These are phyloP conservation scores for Rhynchospora breviuscula DNA, from an alignment of 176 grass and related monocot species.

Conservation along the genomic window DNA sequence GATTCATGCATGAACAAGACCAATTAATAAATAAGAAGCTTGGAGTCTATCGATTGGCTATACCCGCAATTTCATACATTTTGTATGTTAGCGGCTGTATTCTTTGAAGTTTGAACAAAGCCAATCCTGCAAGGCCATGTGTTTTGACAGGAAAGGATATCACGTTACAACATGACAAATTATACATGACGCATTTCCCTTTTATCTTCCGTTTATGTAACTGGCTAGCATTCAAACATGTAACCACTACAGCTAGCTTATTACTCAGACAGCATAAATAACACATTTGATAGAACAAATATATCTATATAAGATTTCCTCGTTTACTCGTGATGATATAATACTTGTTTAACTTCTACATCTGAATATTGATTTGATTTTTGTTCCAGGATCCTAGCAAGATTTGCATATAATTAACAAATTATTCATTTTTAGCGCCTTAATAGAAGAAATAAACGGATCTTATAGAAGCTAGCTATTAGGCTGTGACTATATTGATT, in stretches of 20 bases:
- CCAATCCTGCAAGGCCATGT: conserved; percentile 2
- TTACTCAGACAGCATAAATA: background rate
- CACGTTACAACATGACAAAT: conserved; percentile 16
- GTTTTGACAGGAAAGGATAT: conserved; percentile 12
- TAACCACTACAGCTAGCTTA: background rate
- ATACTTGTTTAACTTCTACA: background rate
- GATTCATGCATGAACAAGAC: background rate
- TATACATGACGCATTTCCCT: background rate
- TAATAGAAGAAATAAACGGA: too few species aligned
- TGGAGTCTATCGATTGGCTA: background rate
- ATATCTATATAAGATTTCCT: background rate
- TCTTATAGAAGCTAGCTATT: too few species aligned
- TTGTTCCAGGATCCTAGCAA: too few species aligned
- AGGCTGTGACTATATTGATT: too few species aligned
- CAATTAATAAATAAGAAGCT: background rate
- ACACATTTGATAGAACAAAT: background rate
- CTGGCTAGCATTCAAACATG: background rate
- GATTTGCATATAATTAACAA: too few species aligned
- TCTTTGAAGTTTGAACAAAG: background rate
- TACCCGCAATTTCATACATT: background rate
- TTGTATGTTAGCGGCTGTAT: conserved; percentile 10
- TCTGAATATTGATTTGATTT: too few species aligned
- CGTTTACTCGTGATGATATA: background rate
- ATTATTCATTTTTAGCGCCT: too few species aligned
- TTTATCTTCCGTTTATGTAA: background rate